Conservation (phyloP, 2,329 filamentous ascomycete species). For the Fusarium virguliforme region DNA sequence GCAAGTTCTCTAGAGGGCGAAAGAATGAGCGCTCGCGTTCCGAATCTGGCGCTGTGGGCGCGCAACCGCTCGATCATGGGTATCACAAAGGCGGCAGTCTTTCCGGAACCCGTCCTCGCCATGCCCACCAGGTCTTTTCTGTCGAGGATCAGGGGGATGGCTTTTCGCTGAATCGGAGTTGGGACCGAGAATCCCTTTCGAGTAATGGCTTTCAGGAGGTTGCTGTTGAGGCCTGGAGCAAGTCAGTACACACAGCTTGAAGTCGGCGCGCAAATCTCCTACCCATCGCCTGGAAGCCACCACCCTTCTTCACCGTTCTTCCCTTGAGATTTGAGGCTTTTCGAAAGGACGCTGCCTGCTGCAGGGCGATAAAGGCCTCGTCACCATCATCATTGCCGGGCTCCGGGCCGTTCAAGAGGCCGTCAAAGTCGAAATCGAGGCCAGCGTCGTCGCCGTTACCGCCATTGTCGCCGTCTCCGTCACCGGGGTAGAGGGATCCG, state of each 20-base stretch:
- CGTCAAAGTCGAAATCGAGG: constrained; percentile 71
- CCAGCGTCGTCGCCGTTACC: constrained; percentile 57
- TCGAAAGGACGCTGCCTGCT: constrained; percentile 89
- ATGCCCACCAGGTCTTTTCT: constrained; percentile 98
- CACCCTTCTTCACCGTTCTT: constrained; percentile 91
- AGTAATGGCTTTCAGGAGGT: constrained; percentile 90
- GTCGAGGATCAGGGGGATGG: constrained; percentile 91
- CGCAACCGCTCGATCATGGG: constrained; percentile 97
- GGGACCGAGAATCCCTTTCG: constrained; percentile 96
- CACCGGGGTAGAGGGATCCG: constrained; percentile 79
- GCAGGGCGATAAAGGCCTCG: constrained; percentile 90
- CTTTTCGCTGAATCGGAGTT: constrained; percentile 97
- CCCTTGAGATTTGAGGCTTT: constrained; percentile 88
- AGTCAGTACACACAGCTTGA: constrained; percentile 32
- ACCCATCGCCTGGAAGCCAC: constrained; percentile 97
- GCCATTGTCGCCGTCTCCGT: constrained; percentile 65
- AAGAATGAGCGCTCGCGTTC: constrained; percentile 87
- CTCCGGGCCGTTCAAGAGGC: constrained; percentile 70
- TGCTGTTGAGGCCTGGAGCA: constrained; percentile 78
- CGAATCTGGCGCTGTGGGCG: constrained; percentile 88
- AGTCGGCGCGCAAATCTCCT: constrained; percentile 43
- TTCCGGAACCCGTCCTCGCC: constrained; percentile 98
- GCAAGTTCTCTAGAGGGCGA: constrained; percentile 96
- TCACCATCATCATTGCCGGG: constrained; percentile 76
- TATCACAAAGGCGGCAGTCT: constrained; percentile 98